Conservation (phyloP, 345 rosid genomes). For the Hypericum androsaemum region DNA sequence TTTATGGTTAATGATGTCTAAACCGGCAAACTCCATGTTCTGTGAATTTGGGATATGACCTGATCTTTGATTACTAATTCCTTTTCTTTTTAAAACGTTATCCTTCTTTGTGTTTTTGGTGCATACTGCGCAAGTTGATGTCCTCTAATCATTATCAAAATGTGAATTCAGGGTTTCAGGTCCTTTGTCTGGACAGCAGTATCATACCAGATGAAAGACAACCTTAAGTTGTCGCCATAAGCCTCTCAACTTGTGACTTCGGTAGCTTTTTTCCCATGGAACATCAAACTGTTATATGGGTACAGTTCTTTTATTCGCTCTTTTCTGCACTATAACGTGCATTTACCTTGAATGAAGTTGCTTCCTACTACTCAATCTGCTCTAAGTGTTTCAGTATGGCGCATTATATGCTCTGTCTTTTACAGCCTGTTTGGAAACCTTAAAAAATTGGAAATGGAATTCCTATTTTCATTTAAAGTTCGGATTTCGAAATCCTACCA, state of each 20-base stretch:
- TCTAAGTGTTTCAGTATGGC: too few relatives aligned
- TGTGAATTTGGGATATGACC: too few relatives aligned
- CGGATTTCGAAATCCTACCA: too few relatives aligned
- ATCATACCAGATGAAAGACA: constrained; percentile 89
- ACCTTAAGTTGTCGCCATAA: constrained; percentile 80
- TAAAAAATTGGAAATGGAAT: too few relatives aligned
- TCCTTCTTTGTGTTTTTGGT: not conserved
- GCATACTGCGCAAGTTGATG: not conserved
- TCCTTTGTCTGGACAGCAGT: constrained; percentile 98
- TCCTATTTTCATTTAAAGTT: too few relatives aligned
- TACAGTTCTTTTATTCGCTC: constrained; percentile 15
- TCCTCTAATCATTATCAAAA: not conserved
- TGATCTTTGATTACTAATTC: not conserved
- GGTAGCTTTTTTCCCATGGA: constrained; percentile 91
- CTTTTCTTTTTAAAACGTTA: not conserved
- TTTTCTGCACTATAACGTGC: not conserved
- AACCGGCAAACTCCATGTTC: too few relatives aligned
- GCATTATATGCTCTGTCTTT: too few relatives aligned
- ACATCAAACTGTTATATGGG: constrained; percentile 93
- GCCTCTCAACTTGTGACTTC: constrained; percentile 85
- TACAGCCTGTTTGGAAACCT: too few relatives aligned
- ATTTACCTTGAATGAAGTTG: not conserved
- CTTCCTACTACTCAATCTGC: too few relatives aligned
- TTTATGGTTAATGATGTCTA: too few relatives aligned
- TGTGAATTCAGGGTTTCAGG: constrained; percentile 69